A percentile compares a stretch with the other conserved stretches of the same genome.
Evolutionary conservation across 345 rosid genomes (phyloP).

Genomic region (Populus alba): DNA sequence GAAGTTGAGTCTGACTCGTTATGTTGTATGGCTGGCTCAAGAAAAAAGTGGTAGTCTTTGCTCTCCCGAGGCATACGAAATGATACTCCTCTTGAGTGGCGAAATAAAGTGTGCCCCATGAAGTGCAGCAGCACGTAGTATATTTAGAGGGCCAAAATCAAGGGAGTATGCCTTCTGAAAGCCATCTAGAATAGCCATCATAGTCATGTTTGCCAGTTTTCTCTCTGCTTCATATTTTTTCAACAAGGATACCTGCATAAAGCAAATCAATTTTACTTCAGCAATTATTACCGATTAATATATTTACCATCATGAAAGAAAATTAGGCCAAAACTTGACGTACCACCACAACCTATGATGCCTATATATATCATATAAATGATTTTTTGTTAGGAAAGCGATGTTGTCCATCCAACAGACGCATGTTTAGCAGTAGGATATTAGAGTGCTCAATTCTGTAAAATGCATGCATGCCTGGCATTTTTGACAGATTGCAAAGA

Average conservation of each 20-base stretch:
- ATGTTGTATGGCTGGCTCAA: not conserved
- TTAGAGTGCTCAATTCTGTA: no score
- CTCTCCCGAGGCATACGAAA: conserved; percentile 83
- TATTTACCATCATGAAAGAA: no score
- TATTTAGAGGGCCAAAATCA: conserved; percentile 78
- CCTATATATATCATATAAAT: no score
- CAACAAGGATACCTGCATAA: conserved; percentile 48
- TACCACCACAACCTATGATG: no score
- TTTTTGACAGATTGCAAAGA: no score
- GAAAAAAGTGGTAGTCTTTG: conserved; percentile 53
- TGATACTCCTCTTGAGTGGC: conserved; percentile 73
- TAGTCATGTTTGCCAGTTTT: conserved; percentile 66
- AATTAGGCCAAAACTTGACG: no score
- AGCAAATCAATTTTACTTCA: not conserved
- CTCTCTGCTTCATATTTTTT: conserved; percentile 77
- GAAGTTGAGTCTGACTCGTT: not conserved
- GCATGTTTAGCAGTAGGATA: no score
- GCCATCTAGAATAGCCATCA: conserved; percentile 91
- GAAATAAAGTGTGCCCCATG: conserved; percentile 74
- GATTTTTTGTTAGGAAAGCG: no score
- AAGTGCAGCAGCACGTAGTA: conserved; percentile 77
- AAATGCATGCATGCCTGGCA: no score
- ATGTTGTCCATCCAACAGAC: no score
- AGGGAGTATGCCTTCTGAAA: conserved; percentile 81
- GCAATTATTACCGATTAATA: no score